Evolutionary conservation across 2,329 filamentous ascomycete genomes (phyloP), one percentile per base, ranked within the genome.

Genomic region (Alternaria postmessia): DNA sequence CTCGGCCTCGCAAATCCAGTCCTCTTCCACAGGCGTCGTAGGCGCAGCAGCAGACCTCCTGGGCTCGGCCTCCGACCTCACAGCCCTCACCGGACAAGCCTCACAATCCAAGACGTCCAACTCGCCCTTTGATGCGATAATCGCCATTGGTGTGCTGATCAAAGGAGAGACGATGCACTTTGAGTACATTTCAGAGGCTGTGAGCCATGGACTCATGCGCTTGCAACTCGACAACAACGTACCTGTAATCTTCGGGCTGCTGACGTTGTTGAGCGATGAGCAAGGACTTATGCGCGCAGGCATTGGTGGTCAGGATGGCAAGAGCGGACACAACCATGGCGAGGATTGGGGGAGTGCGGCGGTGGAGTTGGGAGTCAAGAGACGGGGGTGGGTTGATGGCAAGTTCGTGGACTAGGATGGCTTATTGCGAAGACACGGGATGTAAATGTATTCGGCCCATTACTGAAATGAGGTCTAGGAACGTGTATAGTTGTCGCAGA

Each of bases 131-230:
- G 94, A 98, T 76, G 95, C 95, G 64, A 89, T 99, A 65, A 94
- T 99, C 68, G 93, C 95, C 54, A 91, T 99, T 69, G 95, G 95
- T 57, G 94, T 97, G 57, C 87, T 99, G 62, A 97, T 99, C 83
- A 99, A 99, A 84, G 95, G 95, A 78, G 92, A 96, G 81, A 98
- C 95, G 7, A 97, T 97, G 93, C 95, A 99, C 82, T 99, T 99
- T 75, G 95, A 99, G 82, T 98, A 99, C 82, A 99, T 99, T 72
- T 87, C 94, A 42, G 95, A 98, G 66, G 88, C 92, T 41, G 93
- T 96, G 7, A 93, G 89, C 59, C 92, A 97, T 63, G 95, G 93
- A 7, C 85, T 99, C 62, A 99, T 99, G 95, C 89, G 92, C 66
- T 89, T 98, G 60, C 93, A 96, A 79, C 84, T 98, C 56, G 94